phyloP scores from a whole-genome alignment of 2,329 filamentous ascomycete species.

The Colletotrichum liaoningense region DNA sequence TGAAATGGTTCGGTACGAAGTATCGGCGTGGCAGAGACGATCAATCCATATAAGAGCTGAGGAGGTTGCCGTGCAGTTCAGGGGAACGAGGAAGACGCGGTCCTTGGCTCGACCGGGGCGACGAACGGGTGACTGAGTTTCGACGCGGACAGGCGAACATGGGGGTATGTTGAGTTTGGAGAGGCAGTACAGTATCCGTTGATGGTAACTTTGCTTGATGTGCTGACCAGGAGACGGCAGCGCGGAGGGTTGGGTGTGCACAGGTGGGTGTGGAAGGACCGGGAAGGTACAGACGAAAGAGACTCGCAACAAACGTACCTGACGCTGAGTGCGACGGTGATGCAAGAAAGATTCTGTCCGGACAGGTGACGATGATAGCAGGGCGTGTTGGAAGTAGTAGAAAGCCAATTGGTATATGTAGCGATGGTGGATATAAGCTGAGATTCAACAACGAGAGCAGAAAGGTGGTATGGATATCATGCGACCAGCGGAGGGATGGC shows the following conservation, averaged over 20 bases:
- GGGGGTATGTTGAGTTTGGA: constrained; percentile 27
- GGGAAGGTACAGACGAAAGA: constrained; percentile 8
- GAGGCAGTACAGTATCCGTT: constrained; percentile 23
- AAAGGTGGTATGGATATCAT: not conserved
- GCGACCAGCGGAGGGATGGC: not conserved
- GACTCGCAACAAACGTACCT: constrained; percentile 21
- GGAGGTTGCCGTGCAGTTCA: constrained; percentile 23
- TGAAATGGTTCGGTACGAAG: constrained; percentile 4
- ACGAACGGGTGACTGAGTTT: constrained; percentile 22
- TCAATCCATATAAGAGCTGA: constrained; percentile 2
- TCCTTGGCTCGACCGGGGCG: not conserved
- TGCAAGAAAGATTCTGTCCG: constrained; percentile 1
- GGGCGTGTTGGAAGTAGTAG: not conserved
- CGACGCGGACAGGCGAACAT: constrained; percentile 29
- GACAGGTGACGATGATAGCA: not conserved
- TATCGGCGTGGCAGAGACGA: constrained; percentile 14
- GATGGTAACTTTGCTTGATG: constrained; percentile 16
- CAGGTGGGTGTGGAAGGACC: constrained; percentile 2
- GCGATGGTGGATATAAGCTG: not conserved
- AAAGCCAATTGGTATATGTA: not conserved
- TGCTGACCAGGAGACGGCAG: constrained; percentile 9
- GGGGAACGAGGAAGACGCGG: constrained; percentile 12
- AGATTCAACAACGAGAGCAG: not conserved
- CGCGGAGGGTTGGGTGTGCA: constrained; percentile 8
- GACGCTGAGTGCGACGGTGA: not conserved